A percentile compares a stretch with the other conserved stretches of the same genome.
Evolutionary conservation across 345 rosid species (phyloP).

Genomic region (Durio zibethinus): DNA sequence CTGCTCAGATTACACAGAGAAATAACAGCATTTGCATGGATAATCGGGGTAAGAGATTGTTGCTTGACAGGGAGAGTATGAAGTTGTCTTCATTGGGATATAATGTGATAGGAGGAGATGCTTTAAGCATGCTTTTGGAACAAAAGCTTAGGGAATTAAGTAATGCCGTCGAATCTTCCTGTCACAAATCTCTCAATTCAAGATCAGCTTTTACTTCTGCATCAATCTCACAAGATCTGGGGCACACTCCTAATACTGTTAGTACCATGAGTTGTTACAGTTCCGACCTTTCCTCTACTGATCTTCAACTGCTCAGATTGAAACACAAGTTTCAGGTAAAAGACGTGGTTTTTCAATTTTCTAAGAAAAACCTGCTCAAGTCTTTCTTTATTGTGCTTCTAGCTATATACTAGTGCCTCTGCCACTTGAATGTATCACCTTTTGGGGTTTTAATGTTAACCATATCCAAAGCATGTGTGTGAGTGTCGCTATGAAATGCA

Average conservation of each 20-base stretch:
- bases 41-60: slow-evolving; percentile 39
- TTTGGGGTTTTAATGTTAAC: not conserved
- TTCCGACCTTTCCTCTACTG: slow-evolving; percentile 26
- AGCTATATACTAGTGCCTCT: not conserved
- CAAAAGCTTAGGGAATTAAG: slow-evolving; percentile 78
- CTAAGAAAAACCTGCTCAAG: not conserved
- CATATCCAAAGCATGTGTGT: not conserved
- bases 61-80: slow-evolving; percentile 41
- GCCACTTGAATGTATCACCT: not conserved
- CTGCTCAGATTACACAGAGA: slow-evolving; percentile 30
- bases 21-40: slow-evolving; percentile 26
- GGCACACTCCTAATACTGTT: slow-evolving; percentile 15
- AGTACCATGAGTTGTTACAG: slow-evolving; percentile 18
- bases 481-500: not conserved
- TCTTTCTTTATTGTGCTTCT: not conserved
- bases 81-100: slow-evolving; percentile 51
- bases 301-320: slow-evolving; percentile 25
- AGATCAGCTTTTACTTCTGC: slow-evolving; percentile 34
- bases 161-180: slow-evolving; percentile 50
- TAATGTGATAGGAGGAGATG: slow-evolving; percentile 73
- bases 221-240: slow-evolving; percentile 27
- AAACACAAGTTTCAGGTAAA: slow-evolving; percentile 51
- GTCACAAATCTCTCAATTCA: slow-evolving; percentile 32
- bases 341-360: not conserved
- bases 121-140: slow-evolving; percentile 77